Percentiles rank a stretch among this genome's conserved stretches.
These are phyloP conservation scores for Talaromyces nanjingensis DNA, from an alignment of 495 filamentous ascomycete genomes.

Conservation along the genomic window DNA sequence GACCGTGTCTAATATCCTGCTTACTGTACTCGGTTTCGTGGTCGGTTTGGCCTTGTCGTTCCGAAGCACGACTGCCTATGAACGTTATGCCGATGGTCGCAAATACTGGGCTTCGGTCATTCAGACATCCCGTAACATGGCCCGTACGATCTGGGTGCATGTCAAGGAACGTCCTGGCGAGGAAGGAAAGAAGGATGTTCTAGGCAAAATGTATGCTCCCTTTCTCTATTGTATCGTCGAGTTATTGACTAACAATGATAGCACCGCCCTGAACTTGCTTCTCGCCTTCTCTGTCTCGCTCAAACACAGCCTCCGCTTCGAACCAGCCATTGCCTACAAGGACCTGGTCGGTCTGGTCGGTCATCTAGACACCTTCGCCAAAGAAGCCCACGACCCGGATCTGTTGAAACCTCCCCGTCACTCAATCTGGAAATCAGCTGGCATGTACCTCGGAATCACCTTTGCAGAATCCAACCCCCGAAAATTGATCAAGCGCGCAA, in stretches of 20 bases:
- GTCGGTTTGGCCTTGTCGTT: conserved; percentile 79
- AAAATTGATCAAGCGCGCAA: conserved; percentile 61
- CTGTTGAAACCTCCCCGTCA: conserved; percentile 33
- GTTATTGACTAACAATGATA: conserved; percentile 13
- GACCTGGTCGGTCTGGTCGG: conserved; percentile 45
- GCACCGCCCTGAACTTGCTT: conserved; percentile 73
- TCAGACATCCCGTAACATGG: conserved; percentile 64
- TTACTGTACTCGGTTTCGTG: conserved; percentile 86
- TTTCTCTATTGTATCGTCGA: not conserved
- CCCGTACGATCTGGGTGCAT: conserved; percentile 75
- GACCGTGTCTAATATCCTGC: conserved; percentile 59
- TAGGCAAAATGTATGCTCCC: conserved; percentile 54
- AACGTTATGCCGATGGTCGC: conserved; percentile 68
- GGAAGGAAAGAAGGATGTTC: conserved; percentile 56
- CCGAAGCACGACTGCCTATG: conserved; percentile 78
- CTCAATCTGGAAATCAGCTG: conserved; percentile 52
- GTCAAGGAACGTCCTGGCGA: conserved; percentile 58
- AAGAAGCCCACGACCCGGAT: conserved; percentile 51
- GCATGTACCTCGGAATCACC: conserved; percentile 64
- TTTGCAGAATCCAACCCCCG: conserved; percentile 67
- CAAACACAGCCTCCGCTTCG: conserved; percentile 84
- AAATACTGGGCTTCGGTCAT: conserved; percentile 72
- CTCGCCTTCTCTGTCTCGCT: conserved; percentile 69
- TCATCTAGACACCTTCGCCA: conserved; percentile 53
- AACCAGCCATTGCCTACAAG: conserved; percentile 71